Conservation (phyloP, 139 green algal species). For the Tetradesmus lagerheimii region DNA sequence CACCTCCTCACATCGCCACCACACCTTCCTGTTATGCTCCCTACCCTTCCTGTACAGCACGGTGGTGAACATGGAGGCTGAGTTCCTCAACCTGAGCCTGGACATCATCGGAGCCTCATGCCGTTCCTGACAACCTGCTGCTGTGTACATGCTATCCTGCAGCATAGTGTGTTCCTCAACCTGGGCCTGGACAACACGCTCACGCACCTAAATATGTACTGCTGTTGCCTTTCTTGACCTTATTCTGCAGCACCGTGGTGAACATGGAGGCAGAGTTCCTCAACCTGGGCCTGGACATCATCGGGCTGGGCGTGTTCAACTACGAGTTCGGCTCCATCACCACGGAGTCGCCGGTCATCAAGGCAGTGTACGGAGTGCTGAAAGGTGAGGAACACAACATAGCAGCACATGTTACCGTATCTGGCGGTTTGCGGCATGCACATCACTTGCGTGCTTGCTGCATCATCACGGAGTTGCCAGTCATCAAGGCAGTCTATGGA, state of each 20-base stretch:
- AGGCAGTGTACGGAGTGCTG: conserved; percentile 97
- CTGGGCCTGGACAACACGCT: background rate
- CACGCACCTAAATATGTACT: no score
- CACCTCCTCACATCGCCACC: no score
- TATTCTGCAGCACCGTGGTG: conserved; percentile 56
- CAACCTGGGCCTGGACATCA: conserved; percentile 97
- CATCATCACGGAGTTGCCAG: conserved; percentile 93
- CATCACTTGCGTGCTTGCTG: no score
- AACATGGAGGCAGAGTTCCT: conserved; percentile 99
- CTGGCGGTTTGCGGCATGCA: no score
- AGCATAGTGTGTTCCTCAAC: no score
- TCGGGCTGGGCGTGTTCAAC: conserved; percentile 99
- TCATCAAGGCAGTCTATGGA: conserved; percentile 98
- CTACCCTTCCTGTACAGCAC: background rate
- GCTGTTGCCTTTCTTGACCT: no score
- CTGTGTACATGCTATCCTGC: no score
- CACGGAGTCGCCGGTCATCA: conserved; percentile 95
- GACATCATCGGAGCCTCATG: no score
- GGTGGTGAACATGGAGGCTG: background rate
- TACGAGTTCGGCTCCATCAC: conserved; percentile 98
- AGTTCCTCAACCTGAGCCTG: conserved; percentile 44
- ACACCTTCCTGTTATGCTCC: conserved; percentile 68
- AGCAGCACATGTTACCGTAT: no score
- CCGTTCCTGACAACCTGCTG: no score
- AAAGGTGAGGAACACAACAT: conserved; percentile 65